Conservation (phyloP, 108 stramenopile species). For the Nannochloropsis gaditana region DNA sequence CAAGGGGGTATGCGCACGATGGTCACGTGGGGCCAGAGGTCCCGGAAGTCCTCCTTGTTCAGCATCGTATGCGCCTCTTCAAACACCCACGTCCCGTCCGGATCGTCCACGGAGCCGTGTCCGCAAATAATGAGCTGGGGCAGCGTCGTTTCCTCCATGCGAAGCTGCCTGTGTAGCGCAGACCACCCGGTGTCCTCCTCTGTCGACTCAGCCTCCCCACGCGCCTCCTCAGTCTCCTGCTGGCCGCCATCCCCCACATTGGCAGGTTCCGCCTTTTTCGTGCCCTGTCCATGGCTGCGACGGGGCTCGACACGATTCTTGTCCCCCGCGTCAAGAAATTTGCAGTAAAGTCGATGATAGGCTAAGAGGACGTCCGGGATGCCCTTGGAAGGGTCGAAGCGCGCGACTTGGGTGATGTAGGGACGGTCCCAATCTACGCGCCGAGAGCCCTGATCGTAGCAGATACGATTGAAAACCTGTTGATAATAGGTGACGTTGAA, state of each 20-base stretch:
- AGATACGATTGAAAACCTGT: constrained; percentile 15
- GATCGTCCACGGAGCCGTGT: constrained; percentile 15
- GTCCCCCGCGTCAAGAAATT: not conserved
- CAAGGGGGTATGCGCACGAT: not conserved
- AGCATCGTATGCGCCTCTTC: constrained; percentile 9
- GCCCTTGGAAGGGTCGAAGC: not conserved
- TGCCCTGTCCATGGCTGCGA: not conserved
- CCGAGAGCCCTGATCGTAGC: constrained; percentile 15
- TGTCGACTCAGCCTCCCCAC: not conserved
- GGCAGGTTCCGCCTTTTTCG: not conserved
- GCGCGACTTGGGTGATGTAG: not conserved
- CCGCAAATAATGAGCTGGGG: constrained; percentile 11
- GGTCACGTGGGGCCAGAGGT: not conserved
- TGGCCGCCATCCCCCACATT: not conserved
- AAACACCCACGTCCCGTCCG: constrained; percentile 17
- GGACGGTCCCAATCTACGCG: constrained; percentile 12
- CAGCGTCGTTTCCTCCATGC: not conserved
- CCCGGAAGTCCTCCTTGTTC: not conserved
- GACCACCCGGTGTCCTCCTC: not conserved
- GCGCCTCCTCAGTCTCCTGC: not conserved
- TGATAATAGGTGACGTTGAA: not conserved
- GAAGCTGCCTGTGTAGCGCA: not conserved
- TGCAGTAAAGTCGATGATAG: not conserved
- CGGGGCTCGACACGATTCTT: not conserved
- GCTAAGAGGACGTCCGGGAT: not conserved